These are phyloP conservation scores for Physcomitrium patens DNA, from an alignment of 225 moss, liverwort and hornwort genomes.

Conservation along the genomic window DNA sequence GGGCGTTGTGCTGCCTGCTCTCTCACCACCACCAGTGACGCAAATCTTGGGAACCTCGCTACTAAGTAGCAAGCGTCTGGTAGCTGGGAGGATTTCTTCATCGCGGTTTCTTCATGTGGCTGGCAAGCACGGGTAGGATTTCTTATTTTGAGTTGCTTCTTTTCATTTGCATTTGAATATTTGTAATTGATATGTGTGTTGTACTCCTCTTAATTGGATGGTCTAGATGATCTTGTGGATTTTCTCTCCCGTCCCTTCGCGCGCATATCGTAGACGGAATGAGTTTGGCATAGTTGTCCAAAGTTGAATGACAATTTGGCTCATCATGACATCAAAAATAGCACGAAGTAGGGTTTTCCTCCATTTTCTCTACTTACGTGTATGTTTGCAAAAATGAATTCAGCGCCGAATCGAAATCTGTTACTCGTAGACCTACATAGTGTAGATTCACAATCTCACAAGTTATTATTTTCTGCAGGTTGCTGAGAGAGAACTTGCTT, in stretches of 20 bases:
- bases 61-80: conserved; percentile 28
- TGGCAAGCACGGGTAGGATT: conserved; percentile 42
- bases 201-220: not conserved
- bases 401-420: not conserved
- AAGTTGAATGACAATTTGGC: not conserved
- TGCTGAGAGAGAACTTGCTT: conserved; percentile 35
- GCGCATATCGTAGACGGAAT: not conserved
- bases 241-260: not conserved
- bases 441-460: not conserved
- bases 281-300: not conserved
- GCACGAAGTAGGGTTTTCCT: not conserved
- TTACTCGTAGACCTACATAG: no score
- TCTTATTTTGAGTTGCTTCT: conserved; percentile 2
- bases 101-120: conserved; percentile 25
- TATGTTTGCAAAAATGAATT: not conserved
- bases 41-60: conserved; percentile 33
- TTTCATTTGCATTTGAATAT: not conserved
- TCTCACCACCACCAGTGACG: conserved; percentile 37
- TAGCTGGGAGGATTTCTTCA: conserved; percentile 24
- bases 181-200: not conserved
- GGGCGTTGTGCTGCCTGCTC: conserved; percentile 44
- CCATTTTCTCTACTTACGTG: not conserved
- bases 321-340: conserved; percentile 1
- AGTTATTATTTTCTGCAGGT: conserved; percentile 25
- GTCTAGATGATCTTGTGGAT: not conserved